Evolutionary conservation across 164 flowering plant species (phyloP), one percentile per base, ranked within the genome.

Genomic region (Liquidambar formosana): DNA sequence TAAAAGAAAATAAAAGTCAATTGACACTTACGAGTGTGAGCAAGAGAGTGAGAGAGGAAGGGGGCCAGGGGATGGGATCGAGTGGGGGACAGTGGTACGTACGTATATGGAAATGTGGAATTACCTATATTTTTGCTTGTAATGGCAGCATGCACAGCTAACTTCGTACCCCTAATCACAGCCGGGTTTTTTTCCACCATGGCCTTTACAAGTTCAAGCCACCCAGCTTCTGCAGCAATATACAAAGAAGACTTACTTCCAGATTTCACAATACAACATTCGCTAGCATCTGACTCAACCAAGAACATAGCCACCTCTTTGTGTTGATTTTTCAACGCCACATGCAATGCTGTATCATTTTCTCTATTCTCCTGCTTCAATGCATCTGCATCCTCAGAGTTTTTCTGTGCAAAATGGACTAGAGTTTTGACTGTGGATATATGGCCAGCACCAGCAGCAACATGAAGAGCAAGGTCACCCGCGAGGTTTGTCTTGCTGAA

Each of bases 71-170:
- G n/a, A n/a, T n/a, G n/a, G n/a, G n/a, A n/a, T n/a, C n/a, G n/a
- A n/a, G n/a, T n/a, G n/a, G n/a, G n/a, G n/a, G n/a, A n/a, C n/a
- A n/a, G n/a, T n/a, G n/a, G n/a, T n/a, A n/a, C n/a, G n/a, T n/a
- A n/a, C n/a, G n/a, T n/a, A n/a, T n/a, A n/a, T n/a, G n/a, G n/a
- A n/a, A n/a, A n/a, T n/a, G 21, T 21, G 51, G 25, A 67, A 11
- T 6, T 45, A 69, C 72, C 72, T 60, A 12, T 16, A 28, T 61
- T 61, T 16, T 19, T 48, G 21, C 54, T 19, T 27, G 1, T 11
- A 16, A 69, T 51, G 27, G 65, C 64, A 48, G 65, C 64, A 48
- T 69, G 47, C 14, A 49, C 19, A 5, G 15, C 59, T 59, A 21
- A n/a, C 8, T 2, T 15, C n/a, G n/a, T n/a, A n/a, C n/a, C n/a